Evolutionary conservation across 768 basidiomycete species (phyloP).

Genomic region (Trametes cubensis): DNA sequence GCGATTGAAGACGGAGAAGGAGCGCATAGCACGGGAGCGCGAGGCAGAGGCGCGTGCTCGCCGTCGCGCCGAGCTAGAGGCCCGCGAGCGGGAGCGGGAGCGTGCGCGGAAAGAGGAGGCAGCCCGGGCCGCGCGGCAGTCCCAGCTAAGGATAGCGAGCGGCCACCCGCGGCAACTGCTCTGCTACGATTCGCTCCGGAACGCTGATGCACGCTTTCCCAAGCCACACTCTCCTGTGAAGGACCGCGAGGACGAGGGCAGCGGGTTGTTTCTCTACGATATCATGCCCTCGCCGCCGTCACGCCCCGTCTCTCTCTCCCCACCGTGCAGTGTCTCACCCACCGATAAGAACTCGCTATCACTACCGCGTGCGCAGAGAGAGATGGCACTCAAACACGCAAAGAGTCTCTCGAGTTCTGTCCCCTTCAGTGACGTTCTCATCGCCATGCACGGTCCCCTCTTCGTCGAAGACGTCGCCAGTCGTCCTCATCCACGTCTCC

Average conservation of each 20-base stretch:
- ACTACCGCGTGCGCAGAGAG: constrained; percentile 38
- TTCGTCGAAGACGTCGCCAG: constrained; percentile 48
- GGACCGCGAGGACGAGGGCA: constrained; percentile 18
- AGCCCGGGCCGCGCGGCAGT: constrained; percentile 23
- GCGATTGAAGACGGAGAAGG: constrained; percentile 30
- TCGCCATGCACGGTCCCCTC: constrained; percentile 59
- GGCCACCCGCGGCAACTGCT: constrained; percentile 28
- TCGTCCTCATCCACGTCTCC: constrained; percentile 11
- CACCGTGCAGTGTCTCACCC: constrained; percentile 18
- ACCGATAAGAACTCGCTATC: constrained; percentile 21
- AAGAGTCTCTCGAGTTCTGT: constrained; percentile 39
- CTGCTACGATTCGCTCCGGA: constrained; percentile 29
- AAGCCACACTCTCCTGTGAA: constrained; percentile 16
- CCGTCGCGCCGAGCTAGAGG: constrained; percentile 28
- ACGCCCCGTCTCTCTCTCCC: constrained; percentile 27
- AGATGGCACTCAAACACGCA: constrained; percentile 23
- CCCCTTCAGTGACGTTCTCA: constrained; percentile 58
- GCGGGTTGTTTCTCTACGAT: constrained; percentile 38
- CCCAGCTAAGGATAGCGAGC: constrained; percentile 24
- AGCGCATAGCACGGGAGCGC: constrained; percentile 24
- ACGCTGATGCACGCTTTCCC: constrained; percentile 23
- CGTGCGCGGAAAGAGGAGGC: constrained; percentile 28
- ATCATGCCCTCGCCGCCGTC: constrained; percentile 35
- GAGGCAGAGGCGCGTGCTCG: constrained; percentile 27
- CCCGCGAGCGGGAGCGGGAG: constrained; percentile 30